Conservation (phyloP, 495 filamentous ascomycete species). For the Xylaria curta region DNA sequence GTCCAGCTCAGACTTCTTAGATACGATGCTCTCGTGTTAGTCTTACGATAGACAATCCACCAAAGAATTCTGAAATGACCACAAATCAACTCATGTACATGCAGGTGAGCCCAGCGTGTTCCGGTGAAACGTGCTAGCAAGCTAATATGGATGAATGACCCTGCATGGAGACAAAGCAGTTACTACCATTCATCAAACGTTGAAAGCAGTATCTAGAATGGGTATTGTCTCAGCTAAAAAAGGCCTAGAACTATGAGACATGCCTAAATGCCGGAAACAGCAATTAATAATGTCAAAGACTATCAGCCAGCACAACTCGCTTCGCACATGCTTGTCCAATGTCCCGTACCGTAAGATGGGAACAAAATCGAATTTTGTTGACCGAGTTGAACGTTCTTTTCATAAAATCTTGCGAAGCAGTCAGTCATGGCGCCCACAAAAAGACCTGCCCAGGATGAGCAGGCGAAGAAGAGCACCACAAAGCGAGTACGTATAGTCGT, state of each 20-base stretch:
- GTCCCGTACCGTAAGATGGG: constrained; percentile 11
- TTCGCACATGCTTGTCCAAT: neutral
- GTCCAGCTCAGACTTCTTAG: constrained; percentile 15
- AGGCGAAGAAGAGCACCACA: neutral
- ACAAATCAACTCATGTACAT: neutral
- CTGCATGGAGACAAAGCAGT: neutral
- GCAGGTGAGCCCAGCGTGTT: neutral
- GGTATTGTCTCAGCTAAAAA: constrained; percentile 16
- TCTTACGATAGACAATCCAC: constrained; percentile 16
- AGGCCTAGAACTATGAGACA: neutral
- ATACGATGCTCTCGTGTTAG: constrained; percentile 17
- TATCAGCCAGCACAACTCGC: neutral
- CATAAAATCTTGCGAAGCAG: neutral
- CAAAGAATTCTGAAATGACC: constrained; percentile 24
- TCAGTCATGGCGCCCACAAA: constrained; percentile 10
- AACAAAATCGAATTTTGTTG: neutral
- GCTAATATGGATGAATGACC: neutral
- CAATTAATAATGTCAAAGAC: neutral
- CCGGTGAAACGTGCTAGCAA: neutral
- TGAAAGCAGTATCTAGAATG: constrained; percentile 24
- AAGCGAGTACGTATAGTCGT: constrained; percentile 9
- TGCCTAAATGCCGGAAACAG: constrained; percentile 10
- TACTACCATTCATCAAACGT: neutral
- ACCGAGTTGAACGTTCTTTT: neutral
- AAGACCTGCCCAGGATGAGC: neutral